Base-by-base conservation (phyloP, 2,329 filamentous ascomycete genomes). In the Talaromyces rugulosus region DNA sequence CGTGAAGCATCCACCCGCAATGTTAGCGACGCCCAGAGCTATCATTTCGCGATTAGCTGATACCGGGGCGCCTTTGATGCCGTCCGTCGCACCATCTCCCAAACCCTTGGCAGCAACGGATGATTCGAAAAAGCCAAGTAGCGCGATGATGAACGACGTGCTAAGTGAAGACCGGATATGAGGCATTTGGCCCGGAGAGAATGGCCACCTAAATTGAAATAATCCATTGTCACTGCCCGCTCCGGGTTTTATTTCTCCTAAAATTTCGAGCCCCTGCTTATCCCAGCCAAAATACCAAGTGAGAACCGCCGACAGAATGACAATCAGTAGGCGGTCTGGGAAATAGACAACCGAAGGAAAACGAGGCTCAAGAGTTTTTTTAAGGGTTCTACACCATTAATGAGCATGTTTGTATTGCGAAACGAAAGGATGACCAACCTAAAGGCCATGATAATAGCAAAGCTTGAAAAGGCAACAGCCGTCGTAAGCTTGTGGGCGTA, bases 101-200 rank as follows among this genome's bases (percentile, higher is more conserved):
- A 99, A 80, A 65, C 91, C 94, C 77, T 98, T 98, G 40, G 95
- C 95, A 1, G 95, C 95, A 12, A 99, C 92, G 0, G 92, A 96
- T 2, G 92, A 96, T 76, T 99, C 95, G 70, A 99, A 99, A 77
- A 99, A 99, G n/a, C 95, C 95, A 0, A 99, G 87, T 28, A 99
- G 82, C 0, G 93, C 92, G 66, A 99, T 96, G 59, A 98, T 82
- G 71, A 99, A 96, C 0, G 92, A 90, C 0, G 95, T 98, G 58
- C 91, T 89, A 83, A 98, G 89, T 42, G 92, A 90, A 65, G 92
- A 89, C 27, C 90, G 88, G 59, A 96, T 90, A 72, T 97, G 89
- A 28, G 86, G 83, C 81, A 98, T 87, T 68, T 96, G 86, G 5
- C 85, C 82, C 2, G 85, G 78, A 66, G 88, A 86, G 70, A 97